Conservation (phyloP, 306 rosid species). For the Begonia loranthoides region DNA sequence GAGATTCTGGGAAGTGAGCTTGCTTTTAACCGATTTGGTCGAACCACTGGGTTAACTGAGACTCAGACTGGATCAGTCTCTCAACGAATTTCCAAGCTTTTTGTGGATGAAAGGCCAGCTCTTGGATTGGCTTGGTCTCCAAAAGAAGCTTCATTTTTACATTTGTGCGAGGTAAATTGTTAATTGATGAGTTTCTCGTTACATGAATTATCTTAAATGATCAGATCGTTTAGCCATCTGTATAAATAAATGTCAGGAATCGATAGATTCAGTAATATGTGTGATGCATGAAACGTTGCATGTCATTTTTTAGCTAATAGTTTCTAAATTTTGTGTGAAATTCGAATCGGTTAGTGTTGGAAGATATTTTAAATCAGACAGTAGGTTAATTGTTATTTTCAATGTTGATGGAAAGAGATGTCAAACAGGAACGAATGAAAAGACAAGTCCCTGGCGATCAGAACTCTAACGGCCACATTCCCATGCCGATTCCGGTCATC, state of each 20-base stretch:
- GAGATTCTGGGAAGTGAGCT: slow-evolving; percentile 55
- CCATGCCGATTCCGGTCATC: slow-evolving; percentile 73
- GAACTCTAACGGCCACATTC: slow-evolving; percentile 13
- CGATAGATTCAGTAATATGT: too few relatives aligned
- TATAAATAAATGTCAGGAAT: too few relatives aligned
- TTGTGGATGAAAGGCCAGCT: slow-evolving; percentile 19
- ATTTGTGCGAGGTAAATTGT: slow-evolving; percentile 42
- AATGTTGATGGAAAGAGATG: too few relatives aligned
- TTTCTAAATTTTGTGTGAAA: not conserved
- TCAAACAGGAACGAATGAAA: slow-evolving; percentile 37
- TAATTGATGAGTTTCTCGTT: not conserved
- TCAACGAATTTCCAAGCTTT: slow-evolving; percentile 26
- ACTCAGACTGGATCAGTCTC: slow-evolving; percentile 4
- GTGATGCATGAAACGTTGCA: not conserved
- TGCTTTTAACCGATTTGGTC: slow-evolving; percentile 37
- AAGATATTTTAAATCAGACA: too few relatives aligned
- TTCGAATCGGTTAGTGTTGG: too few relatives aligned
- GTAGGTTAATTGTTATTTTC: not conserved
- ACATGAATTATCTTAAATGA: too few relatives aligned
- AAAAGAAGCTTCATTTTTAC: slow-evolving; percentile 21
- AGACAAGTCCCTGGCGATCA: slow-evolving; percentile 25
- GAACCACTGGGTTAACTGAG: slow-evolving; percentile 50
- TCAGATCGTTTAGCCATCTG: too few relatives aligned
- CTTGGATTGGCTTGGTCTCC: slow-evolving; percentile 34
- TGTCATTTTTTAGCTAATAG: not conserved